These are phyloP conservation scores for Stephania japonica DNA, from an alignment of 164 flowering plant genomes.

Conservation along the genomic window DNA sequence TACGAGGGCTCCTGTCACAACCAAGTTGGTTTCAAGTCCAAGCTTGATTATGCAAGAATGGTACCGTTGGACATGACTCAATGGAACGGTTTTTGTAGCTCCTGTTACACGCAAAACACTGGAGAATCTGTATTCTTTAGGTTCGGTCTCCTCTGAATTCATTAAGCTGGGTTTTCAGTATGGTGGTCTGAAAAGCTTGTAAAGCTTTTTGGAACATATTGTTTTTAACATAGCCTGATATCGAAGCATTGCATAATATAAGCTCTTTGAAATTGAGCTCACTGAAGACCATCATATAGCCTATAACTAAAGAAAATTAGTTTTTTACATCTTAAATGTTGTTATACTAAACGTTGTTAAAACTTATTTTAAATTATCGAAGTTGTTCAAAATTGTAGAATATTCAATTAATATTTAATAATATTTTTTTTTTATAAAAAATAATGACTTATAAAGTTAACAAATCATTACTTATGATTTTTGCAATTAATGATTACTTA, in stretches of 20 bases:
- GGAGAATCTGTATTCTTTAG: too few relatives aligned
- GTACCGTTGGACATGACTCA: constrained; percentile 60
- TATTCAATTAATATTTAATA: too few relatives aligned
- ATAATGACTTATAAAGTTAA: too few relatives aligned
- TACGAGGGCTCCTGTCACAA: constrained; percentile 67
- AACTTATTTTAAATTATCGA: too few relatives aligned
- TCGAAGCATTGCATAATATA: constrained; percentile 80
- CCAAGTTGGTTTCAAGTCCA: constrained; percentile 46
- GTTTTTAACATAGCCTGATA: constrained; percentile 74
- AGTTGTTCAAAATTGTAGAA: too few relatives aligned
- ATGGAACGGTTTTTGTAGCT: constrained; percentile 53
- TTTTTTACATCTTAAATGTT: too few relatives aligned
- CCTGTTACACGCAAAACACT: constrained; percentile 69
- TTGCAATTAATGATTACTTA: too few relatives aligned
- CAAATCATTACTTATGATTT: too few relatives aligned
- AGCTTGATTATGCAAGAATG: constrained; percentile 58
- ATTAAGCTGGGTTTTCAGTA: constrained; percentile 45
- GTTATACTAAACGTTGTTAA: too few relatives aligned
- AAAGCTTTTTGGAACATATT: constrained; percentile 60
- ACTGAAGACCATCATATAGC: constrained; percentile 57
- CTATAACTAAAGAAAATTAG: too few relatives aligned
- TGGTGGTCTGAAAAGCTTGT: constrained; percentile 33
- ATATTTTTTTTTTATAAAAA: too few relatives aligned
- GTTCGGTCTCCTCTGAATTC: too few relatives aligned
- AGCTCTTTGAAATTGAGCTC: constrained; percentile 48